Percentiles rank a stretch among this genome's conserved stretches.
These are phyloP conservation scores for Claviceps capensis DNA, from an alignment of 2,329 filamentous ascomycete species.

Conservation along the genomic window DNA sequence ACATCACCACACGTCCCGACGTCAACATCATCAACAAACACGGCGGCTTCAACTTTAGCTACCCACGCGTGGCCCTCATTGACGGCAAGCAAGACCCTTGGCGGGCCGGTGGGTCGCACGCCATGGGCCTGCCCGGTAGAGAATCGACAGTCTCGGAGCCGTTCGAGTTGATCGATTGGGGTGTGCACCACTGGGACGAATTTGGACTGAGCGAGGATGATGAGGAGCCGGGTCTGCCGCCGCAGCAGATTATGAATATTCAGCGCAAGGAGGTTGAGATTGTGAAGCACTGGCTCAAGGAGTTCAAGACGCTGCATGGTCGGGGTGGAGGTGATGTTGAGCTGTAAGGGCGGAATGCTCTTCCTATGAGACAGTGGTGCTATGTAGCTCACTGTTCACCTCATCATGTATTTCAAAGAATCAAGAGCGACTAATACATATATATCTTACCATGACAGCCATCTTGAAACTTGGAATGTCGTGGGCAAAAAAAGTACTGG, in stretches of 20 bases:
- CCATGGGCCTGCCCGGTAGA: constrained; percentile 42
- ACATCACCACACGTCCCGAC: constrained; percentile 50
- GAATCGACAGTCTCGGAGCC: constrained; percentile 51
- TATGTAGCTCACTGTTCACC: no score
- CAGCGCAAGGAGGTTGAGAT: constrained; percentile 47
- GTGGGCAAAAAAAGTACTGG: no score
- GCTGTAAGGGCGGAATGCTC: neutral
- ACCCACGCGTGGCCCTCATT: constrained; percentile 60
- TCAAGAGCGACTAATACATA: no score
- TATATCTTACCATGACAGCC: no score
- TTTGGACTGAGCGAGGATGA: constrained; percentile 42
- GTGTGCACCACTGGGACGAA: constrained; percentile 73
- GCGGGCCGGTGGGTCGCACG: constrained; percentile 60
- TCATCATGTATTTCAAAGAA: no score
- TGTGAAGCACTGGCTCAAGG: constrained; percentile 53
- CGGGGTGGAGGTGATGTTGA: neutral
- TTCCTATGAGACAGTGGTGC: neutral
- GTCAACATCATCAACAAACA: constrained; percentile 59
- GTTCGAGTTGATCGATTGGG: constrained; percentile 58
- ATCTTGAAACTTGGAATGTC: no score
- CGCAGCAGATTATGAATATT: constrained; percentile 40
- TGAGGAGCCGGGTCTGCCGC: constrained; percentile 45
- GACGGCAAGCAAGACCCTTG: constrained; percentile 72
- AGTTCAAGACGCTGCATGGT: constrained; percentile 24
- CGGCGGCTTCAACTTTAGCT: constrained; percentile 59